A percentile compares a stretch with the other conserved stretches of the same genome.
These are phyloP conservation scores for Xanthoceras sorbifolium DNA, from an alignment of 345 rosid genomes.

Conservation along the genomic window DNA sequence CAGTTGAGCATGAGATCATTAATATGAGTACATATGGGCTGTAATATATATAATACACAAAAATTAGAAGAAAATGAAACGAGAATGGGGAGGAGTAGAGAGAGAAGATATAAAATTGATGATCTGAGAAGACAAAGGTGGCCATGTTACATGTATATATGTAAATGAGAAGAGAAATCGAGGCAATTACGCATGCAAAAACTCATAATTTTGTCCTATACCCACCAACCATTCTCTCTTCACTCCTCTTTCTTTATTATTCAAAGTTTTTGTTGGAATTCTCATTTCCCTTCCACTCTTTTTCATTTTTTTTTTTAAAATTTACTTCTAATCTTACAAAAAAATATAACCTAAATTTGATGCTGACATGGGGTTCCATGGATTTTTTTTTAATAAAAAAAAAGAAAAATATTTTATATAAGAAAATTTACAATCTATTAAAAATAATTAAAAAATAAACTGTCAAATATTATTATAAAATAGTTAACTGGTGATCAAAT, in stretches of 20 bases:
- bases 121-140: conserved; percentile 11
- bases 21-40: no score
- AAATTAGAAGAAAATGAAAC: background rate
- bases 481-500: no score
- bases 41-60: background rate
- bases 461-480: no score
- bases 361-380: background rate
- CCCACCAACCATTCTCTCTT: background rate
- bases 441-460: no score
- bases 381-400: no score
- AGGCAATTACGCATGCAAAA: conserved; percentile 28
- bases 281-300: background rate
- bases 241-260: conserved; percentile 3
- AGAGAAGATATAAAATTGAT: background rate
- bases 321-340: background rate
- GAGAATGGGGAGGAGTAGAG: background rate
- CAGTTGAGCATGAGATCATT: background rate
- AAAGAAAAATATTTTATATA: no score
- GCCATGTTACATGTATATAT: background rate
- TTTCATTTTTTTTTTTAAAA: background rate
- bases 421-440: no score
- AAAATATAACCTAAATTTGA: background rate
- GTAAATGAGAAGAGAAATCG: background rate
- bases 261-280: background rate
- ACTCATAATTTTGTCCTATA: conserved; percentile 36